A percentile compares a stretch with the other conserved stretches of the same genome.
These are phyloP conservation scores for Saccharomycopsis crataegensis DNA, from an alignment of 1,139 yeast species.

Conservation along the genomic window DNA sequence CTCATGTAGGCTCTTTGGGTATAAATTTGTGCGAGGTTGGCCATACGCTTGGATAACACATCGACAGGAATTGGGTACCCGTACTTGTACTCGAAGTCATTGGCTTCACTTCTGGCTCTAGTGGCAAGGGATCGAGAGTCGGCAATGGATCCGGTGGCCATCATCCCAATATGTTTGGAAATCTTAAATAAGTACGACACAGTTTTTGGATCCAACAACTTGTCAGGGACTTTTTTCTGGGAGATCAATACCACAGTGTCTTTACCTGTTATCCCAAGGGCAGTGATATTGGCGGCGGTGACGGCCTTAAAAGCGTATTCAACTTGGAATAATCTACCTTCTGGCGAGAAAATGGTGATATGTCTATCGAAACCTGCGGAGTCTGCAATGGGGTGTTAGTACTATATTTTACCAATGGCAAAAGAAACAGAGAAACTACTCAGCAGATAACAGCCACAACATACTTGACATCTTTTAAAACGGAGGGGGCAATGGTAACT, in stretches of 20 bases:
- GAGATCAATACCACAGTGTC: conserved; percentile 87
- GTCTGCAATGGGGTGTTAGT: conserved; percentile 1
- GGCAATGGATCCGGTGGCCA: conserved; percentile 93
- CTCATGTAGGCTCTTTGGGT: conserved; percentile 99
- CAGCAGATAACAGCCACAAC: background rate
- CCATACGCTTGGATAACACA: conserved; percentile 89
- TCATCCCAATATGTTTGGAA: conserved; percentile 78
- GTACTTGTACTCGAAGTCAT: conserved; percentile 87
- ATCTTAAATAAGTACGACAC: conserved; percentile 81
- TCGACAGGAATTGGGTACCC: conserved; percentile 98
- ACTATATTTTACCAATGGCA: background rate
- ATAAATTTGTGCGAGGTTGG: conserved; percentile 87
- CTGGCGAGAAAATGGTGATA: conserved; percentile 96
- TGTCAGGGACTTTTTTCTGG: conserved; percentile 95
- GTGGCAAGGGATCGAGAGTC: conserved; percentile 89
- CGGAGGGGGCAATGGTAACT: background rate
- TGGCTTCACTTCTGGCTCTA: conserved; percentile 89
- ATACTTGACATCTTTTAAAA: background rate
- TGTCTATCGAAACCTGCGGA: conserved; percentile 73
- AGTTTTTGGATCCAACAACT: conserved; percentile 76
- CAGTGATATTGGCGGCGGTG: conserved; percentile 84
- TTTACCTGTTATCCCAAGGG: conserved; percentile 79
- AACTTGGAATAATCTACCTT: conserved; percentile 94
- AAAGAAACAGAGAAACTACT: background rate
- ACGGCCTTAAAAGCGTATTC: conserved; percentile 98